Conservation (phyloP, 495 filamentous ascomycete genomes). For the Hypoxylon fragiforme region DNA sequence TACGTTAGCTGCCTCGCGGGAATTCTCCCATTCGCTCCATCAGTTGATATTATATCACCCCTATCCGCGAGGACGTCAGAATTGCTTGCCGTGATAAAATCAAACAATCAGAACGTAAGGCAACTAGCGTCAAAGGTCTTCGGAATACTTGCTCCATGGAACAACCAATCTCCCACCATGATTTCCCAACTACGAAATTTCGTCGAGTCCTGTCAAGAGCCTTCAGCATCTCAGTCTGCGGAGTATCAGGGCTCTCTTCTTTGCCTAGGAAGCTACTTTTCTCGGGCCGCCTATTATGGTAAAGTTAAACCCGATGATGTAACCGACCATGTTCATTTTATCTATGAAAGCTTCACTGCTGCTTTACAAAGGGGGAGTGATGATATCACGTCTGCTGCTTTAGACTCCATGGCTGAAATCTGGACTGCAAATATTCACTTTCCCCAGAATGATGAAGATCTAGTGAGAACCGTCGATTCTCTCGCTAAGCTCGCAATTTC, state of each 20-base stretch:
- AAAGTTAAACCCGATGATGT: constrained; percentile 14
- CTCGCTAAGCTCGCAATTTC: constrained; percentile 69
- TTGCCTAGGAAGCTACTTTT: constrained; percentile 33
- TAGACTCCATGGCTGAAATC: constrained; percentile 72
- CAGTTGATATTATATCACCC: constrained; percentile 48
- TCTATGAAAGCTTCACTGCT: constrained; percentile 17
- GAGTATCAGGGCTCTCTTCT: constrained; percentile 37
- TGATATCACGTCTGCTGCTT: constrained; percentile 52
- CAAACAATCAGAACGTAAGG: constrained; percentile 69
- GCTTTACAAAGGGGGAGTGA: constrained; percentile 28
- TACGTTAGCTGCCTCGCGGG: constrained; percentile 67
- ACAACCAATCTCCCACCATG: constrained; percentile 11
- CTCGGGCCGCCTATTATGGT: constrained; percentile 30
- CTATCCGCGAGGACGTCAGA: constrained; percentile 53
- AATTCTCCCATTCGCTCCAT: constrained; percentile 65
- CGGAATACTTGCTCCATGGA: constrained; percentile 66
- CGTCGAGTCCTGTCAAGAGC: constrained; percentile 18
- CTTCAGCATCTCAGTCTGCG: constrained; percentile 32
- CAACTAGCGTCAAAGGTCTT: constrained; percentile 67
- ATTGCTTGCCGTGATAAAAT: constrained; percentile 62
- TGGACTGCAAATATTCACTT: constrained; percentile 59
- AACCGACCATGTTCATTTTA: constrained; percentile 28
- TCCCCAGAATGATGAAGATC: constrained; percentile 27
- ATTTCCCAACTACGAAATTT: constrained; percentile 24
- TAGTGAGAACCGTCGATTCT: constrained; percentile 54